A percentile compares a stretch with the other conserved stretches of the same genome.
phyloP scores from a whole-genome alignment of 345 rosid genomes.

The Triadica sebifera region DNA sequence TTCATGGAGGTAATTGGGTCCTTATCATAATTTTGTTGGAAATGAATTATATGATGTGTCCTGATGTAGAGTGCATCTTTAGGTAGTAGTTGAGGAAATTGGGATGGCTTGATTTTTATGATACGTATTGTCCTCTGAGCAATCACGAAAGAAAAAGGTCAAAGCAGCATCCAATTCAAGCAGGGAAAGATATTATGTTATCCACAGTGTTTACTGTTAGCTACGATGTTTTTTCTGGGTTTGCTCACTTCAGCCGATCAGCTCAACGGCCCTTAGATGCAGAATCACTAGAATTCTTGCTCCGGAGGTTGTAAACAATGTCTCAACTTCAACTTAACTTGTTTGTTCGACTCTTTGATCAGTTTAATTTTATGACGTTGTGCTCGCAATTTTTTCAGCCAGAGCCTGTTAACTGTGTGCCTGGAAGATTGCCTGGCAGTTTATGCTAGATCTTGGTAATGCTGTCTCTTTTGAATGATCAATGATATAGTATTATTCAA shows the following conservation, averaged over 20 bases:
- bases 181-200: conserved; percentile 62
- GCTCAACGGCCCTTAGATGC: conserved; percentile 50
- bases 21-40: conserved; percentile 14
- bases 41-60: conserved; percentile 12
- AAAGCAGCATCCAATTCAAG: conserved; percentile 52
- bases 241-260: conserved; percentile 62
- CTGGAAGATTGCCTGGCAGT: conserved; percentile 67
- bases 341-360: not conserved
- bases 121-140: conserved; percentile 21
- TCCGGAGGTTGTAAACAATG: conserved; percentile 43
- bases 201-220: conserved; percentile 58
- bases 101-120: conserved; percentile 69
- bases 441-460: conserved; percentile 55
- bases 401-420: conserved; percentile 47
- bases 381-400: conserved; percentile 41
- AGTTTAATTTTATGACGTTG: conserved; percentile 14
- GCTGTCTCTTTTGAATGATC: conserved; percentile 12
- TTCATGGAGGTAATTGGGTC: conserved; percentile 54
- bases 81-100: conserved; percentile 63
- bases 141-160: conserved; percentile 45
- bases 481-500: too few relatives aligned
- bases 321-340: conserved; percentile 1
- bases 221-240: conserved; percentile 70
- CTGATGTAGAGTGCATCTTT: conserved; percentile 13
- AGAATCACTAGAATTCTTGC: conserved; percentile 50